Percentiles rank a stretch among this genome's conserved stretches.
phyloP scores from a whole-genome alignment of 306 rosid species.

The Morella rubra region DNA sequence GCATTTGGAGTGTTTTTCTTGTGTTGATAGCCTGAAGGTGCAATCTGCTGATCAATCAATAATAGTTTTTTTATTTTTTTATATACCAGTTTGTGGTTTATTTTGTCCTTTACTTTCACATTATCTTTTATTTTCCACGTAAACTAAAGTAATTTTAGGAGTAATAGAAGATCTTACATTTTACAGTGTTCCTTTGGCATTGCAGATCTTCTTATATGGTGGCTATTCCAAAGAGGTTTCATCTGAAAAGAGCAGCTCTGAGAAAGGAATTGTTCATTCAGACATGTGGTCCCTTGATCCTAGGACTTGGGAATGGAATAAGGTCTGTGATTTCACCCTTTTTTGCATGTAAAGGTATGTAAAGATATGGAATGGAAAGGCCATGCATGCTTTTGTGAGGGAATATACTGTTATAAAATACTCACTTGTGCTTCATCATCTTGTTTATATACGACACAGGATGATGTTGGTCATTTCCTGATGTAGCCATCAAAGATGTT shows the following conservation, averaged over 20 bases:
- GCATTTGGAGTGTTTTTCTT: too few species aligned
- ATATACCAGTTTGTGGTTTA: not conserved
- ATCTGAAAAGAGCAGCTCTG: constrained; percentile 68
- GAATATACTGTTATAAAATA: not conserved
- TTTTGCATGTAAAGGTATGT: not conserved
- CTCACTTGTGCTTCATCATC: not conserved
- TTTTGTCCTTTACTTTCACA: not conserved
- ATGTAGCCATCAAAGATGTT: not conserved
- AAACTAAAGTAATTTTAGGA: not conserved
- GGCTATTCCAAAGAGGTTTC: constrained; percentile 96
- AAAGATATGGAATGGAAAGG: not conserved
- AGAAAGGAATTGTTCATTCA: constrained; percentile 90
- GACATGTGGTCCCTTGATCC: constrained; percentile 99
- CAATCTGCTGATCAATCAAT: not conserved
- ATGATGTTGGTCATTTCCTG: not conserved
- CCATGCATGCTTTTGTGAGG: not conserved
- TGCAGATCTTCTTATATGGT: constrained; percentile 89
- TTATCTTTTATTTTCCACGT: not conserved
- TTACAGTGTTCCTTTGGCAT: constrained; percentile 30
- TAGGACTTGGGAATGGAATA: constrained; percentile 98
- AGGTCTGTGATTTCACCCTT: constrained; percentile 45
- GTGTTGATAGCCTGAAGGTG: not conserved
- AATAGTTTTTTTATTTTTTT: not conserved
- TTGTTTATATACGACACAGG: not conserved
- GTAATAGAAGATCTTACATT: not conserved